A percentile compares a stretch with the other conserved stretches of the same genome.
These are phyloP conservation scores for Citeromyces matritensis DNA, from an alignment of 805 yeast genomes.

Conservation along the genomic window DNA sequence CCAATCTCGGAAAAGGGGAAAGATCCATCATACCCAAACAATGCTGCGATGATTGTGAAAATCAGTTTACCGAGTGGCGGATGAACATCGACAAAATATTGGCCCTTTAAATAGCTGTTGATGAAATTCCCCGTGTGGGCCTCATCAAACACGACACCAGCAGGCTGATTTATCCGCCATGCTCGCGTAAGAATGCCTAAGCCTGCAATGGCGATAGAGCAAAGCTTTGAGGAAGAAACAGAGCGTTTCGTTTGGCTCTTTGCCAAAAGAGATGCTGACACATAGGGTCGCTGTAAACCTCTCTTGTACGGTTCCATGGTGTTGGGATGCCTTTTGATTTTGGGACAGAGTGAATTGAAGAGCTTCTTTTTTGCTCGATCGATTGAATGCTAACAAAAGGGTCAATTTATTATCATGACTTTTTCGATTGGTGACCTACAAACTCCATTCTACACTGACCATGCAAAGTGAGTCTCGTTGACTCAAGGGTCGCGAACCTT, in stretches of 20 bases:
- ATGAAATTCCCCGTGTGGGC: conserved; percentile 23
- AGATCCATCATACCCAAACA: conserved; percentile 37
- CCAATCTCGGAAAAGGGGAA: conserved; percentile 29
- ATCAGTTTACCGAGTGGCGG: conserved; percentile 58
- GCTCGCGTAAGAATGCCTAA: conserved; percentile 12
- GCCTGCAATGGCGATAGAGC: neutral
- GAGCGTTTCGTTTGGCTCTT: neutral
- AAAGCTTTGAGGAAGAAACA: neutral
- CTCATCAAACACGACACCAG: conserved; percentile 32
- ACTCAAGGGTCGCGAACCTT: too few relatives aligned
- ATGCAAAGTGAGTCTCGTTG: too few relatives aligned
- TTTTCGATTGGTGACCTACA: too few relatives aligned
- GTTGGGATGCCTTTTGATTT: neutral
- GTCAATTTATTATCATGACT: too few relatives aligned
- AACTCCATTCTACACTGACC: too few relatives aligned
- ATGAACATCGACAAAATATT: conserved; percentile 55
- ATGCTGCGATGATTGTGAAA: conserved; percentile 34
- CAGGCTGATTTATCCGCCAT: conserved; percentile 18
- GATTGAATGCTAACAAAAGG: too few relatives aligned
- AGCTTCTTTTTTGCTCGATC: too few relatives aligned
- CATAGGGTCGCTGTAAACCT: conserved; percentile 1
- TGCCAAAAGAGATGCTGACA: neutral
- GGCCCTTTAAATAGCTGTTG: conserved; percentile 33
- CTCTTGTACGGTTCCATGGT: neutral
- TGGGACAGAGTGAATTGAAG: too few relatives aligned